Base-by-base conservation (phyloP, 2,329 filamentous ascomycete genomes). In the Colletotrichum tropicicola region DNA sequence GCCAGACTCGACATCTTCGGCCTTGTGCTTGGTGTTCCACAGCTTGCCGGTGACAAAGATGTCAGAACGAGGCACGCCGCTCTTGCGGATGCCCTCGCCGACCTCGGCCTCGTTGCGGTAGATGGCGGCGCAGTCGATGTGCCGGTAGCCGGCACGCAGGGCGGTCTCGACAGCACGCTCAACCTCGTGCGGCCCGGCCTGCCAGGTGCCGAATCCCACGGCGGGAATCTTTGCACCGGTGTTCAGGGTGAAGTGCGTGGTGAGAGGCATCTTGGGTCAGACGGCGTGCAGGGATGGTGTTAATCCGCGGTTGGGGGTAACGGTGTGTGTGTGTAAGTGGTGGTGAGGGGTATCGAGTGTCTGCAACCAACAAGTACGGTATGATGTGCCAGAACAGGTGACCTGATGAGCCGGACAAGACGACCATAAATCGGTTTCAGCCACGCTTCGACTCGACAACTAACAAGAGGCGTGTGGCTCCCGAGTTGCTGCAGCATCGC, bases 1-100 rank as follows among this genome's bases (percentile, higher is more conserved):
- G 3, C 79, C 83, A 55, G 77, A 74, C 69, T 83, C 82, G 35
- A 87, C 80, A 61, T 85, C 77, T 39, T 83, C 76, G 1, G 81
- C 78, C 55, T 78, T 74, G 69, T 87, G 85, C 41, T 83, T 77
- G 12, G 79, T 86, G 76, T 88, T 88, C 86, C 86, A 89, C 12
- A 89, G 78, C 77, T 90, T 90, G 67, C 82, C 83, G n/a, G 87
- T 89, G 55, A 87, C 78, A 74, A 84, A 79, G 49, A 83, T 75
- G 4, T 81, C 76, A 15, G 72, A 75, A 15, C 79, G 77, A 62
- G 74, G 73, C 59, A 82, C 70, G 66, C 78, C 71, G 52, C 74
- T 77, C 55, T 76, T 74, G 59, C 74, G 75, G 58, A 83, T 78
- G n/a, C 78, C 81, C 30, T 74, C 71, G 5, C 79, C 81, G 25